phyloP scores from a whole-genome alignment of 371 early-diverging fungal genomes.

The Sporodiniella umbellata region DNA sequence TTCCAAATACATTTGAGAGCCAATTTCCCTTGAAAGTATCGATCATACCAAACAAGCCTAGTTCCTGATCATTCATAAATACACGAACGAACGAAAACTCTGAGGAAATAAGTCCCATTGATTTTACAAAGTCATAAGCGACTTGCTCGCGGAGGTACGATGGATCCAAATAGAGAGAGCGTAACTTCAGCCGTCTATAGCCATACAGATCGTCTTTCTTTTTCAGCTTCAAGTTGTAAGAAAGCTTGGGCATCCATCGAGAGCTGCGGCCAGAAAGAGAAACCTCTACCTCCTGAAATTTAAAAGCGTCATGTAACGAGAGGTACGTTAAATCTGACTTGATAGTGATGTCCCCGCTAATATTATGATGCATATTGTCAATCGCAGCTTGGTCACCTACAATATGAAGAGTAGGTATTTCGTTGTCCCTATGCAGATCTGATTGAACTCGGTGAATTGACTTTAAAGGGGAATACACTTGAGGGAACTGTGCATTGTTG shows the following conservation, averaged over 20 bases:
- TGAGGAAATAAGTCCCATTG: slow-evolving; percentile 23
- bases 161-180: slow-evolving; percentile 29
- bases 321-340: slow-evolving; percentile 15
- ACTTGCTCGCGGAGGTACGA: slow-evolving; percentile 36
- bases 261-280: slow-evolving; percentile 31
- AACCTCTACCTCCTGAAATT: slow-evolving; percentile 12
- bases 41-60: slow-evolving; percentile 36
- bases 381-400: slow-evolving; percentile 9
- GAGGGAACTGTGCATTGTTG: slow-evolving; percentile 6
- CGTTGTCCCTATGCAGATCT: slow-evolving; percentile 17
- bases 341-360: slow-evolving; percentile 1
- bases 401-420: slow-evolving; percentile 23
- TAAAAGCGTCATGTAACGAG: slow-evolving; percentile 4
- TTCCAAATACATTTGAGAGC: slow-evolving; percentile 33
- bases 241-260: slow-evolving; percentile 18
- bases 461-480: slow-evolving; percentile 7
- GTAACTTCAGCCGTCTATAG: slow-evolving; percentile 30
- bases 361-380: slow-evolving; percentile 5
- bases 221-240: slow-evolving; percentile 21
- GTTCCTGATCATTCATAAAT: slow-evolving; percentile 30
- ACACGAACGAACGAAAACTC: slow-evolving; percentile 26
- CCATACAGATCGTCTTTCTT: slow-evolving; percentile 21
- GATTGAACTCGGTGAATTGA: slow-evolving; percentile 15
- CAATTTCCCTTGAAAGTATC: slow-evolving; percentile 37
- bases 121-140: slow-evolving; percentile 22